Evolutionary conservation across 352 stramenopile genomes (phyloP), one percentile per base, ranked within the genome.

Genomic region (Paralagenidium karlingii): DNA sequence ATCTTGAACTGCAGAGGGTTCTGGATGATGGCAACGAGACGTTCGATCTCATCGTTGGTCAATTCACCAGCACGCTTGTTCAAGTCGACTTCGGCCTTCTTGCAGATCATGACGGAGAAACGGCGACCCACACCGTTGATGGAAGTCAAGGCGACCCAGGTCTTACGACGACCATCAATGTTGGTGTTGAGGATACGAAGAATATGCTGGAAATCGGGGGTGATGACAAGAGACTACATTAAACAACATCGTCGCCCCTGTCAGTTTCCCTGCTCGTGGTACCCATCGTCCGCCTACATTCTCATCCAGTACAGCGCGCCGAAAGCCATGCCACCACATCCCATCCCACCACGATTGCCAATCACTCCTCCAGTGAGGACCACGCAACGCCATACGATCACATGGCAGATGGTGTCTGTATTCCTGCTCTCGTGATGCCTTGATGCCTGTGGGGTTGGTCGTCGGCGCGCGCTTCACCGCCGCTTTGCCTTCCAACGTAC

Each of bases 131-230:
- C 70, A 85, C 76, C 76, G 58, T 83, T 66, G 55, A 90, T 84
- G 56, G 76, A 53, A 58, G 76, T 90, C 58, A 90, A 49, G 37
- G 76, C 76, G 55, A 87, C 60, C 76, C 73, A 87, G 40, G 78
- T 67, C 68, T 90, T 98, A 58, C 94, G 83, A 73, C 96, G 95
- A 81, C 96, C 96, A 80, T 99, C 95, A 69, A 99, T 94, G 84
- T 99, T 99, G 53, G 96, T 99, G 81, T 99, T 99, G 58, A 99
- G 94, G 75, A 99, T 98, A 98, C 96, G 96, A 59, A 99, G 87
- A 83, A 99, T 99, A 86, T 99, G 94, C 74, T 99, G 95, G 77
- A 99, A 99, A 68, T 99, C 96, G 62, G 78, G 84, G 60, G 85
- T 82, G 63, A 90, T 87, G 58, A 90, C 76, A 73, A 90, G 76